These are phyloP conservation scores for Hypoxylon sp. DNA, from an alignment of 2,329 filamentous ascomycete species.

Conservation along the genomic window DNA sequence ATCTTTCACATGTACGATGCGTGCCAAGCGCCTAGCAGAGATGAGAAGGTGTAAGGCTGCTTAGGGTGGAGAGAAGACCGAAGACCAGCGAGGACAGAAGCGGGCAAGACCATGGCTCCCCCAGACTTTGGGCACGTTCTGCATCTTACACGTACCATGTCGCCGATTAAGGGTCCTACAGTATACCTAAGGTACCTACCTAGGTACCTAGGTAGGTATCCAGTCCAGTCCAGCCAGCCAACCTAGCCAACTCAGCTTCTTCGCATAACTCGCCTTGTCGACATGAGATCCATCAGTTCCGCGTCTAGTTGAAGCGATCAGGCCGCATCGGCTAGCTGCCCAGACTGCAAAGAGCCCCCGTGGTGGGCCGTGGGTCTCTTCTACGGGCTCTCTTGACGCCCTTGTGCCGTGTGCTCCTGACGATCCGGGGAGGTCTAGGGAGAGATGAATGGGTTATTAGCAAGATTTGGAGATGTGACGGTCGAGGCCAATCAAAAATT, in stretches of 20 bases:
- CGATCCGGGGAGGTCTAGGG: conserved; percentile 10
- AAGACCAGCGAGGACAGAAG: conserved; percentile 4
- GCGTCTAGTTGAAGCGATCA: conserved; percentile 10
- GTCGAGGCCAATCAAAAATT: conserved; percentile 24
- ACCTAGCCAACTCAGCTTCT: conserved; percentile 1
- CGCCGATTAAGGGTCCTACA: background rate
- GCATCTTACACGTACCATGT: conserved; percentile 15
- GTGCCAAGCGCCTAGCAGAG: conserved; percentile 16
- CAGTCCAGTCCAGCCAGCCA: too few species aligned
- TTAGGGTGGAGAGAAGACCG: conserved; percentile 5
- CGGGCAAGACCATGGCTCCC: conserved; percentile 15
- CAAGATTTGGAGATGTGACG: conserved; percentile 12
- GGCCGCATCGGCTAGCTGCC: conserved; percentile 2
- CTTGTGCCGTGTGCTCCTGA: conserved; percentile 16
- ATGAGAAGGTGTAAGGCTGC: conserved; percentile 10
- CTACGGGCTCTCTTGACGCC: conserved; percentile 19
- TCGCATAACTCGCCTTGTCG: conserved; percentile 15
- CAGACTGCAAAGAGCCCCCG: conserved; percentile 5
- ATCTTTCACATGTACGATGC: background rate
- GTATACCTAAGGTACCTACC: too few species aligned
- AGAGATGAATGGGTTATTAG: conserved; percentile 7
- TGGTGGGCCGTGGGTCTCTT: conserved; percentile 13
- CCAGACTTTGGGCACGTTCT: conserved; percentile 32
- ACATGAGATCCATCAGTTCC: conserved; percentile 15
- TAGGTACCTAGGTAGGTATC: too few species aligned